phyloP scores from a whole-genome alignment of 1,284 basidiomycete genomes.

The Sanghuangporus weigelae region DNA sequence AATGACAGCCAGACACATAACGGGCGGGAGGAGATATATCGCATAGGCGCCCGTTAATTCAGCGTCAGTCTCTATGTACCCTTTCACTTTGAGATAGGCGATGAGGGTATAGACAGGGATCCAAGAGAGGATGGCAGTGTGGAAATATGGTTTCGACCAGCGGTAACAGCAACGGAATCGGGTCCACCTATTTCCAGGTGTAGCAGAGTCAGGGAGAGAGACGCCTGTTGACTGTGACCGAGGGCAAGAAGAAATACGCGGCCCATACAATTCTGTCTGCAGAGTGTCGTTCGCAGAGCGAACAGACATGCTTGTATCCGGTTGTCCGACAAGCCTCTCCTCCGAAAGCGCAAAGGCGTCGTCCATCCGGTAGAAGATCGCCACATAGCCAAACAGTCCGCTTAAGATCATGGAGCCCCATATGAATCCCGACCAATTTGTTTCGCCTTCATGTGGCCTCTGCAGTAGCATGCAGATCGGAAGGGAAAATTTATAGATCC shows the following conservation, averaged over 20 bases:
- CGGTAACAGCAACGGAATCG: not conserved
- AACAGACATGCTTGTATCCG: not conserved
- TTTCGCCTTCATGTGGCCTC: not conserved
- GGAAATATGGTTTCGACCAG: slow-evolving; percentile 8
- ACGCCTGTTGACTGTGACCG: too few species aligned
- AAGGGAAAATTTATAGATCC: not conserved
- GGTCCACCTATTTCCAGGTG: not conserved
- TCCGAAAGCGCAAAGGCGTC: not conserved
- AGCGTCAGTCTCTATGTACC: not conserved
- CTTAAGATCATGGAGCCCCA: not conserved
- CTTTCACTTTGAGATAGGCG: not conserved
- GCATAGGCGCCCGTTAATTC: not conserved
- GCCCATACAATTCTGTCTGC: not conserved
- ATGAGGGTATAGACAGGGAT: not conserved
- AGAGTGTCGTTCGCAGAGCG: not conserved
- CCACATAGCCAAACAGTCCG: not conserved
- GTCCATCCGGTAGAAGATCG: slow-evolving; percentile 7
- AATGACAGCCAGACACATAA: not conserved
- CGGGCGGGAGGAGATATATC: not conserved
- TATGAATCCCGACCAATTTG: slow-evolving; percentile 1
- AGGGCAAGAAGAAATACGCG: not conserved
- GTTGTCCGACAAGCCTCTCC: slow-evolving; percentile 2
- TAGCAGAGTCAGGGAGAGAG: not conserved
- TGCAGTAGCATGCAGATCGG: not conserved
- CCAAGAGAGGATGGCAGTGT: not conserved